Evolutionary conservation across 176 grass and related monocot species (phyloP), one percentile per base, ranked within the genome.

Genomic region (Rhipidocladum racemiflorum): DNA sequence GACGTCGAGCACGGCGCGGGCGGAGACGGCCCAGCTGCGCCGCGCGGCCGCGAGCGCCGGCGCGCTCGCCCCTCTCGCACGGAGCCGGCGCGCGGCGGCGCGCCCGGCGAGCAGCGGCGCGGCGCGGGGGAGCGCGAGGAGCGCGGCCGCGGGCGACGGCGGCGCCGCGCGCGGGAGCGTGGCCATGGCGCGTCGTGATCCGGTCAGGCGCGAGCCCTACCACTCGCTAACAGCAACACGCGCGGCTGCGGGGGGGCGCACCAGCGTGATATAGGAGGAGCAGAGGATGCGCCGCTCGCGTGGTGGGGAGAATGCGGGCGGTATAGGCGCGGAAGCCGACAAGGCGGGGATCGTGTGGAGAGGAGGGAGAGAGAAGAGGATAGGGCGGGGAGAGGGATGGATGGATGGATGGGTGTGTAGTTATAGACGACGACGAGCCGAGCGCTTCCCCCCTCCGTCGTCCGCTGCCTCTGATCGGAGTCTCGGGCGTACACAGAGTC

Each of bases 271-370:
- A 67, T 72, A 61, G 75, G 46, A 13, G 48, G 75, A 6, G 38
- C 1, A 79, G 28, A 11, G 77, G 69, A 3, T 36, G 16, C 46
- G 79, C 6, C 34, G 78, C 2, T 21, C 29, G 44, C 36, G 66
- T 70, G 79, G 65, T 45, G 36, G 65, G 5, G 21, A 68, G 0
- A 61, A 61, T 48, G 80, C 46, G 24, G 60, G 74, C 27, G 51
- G 21, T 57, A 40, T 4, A n/a, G 54, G 54, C 54, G 75, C 38
- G 43, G 70, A 85, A 76, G 77, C 25, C 70, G 83, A 81, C 83
- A 77, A 81, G 65, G 87, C 60, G 59, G 78, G 77, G 83, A 90
- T 86, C 88, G 88, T 83, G 88, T 90, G 88, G 88, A 86, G 83
- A 72, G 56, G 83, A 49, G 36, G 66, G 72, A 49, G 18, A 23